Evolutionary conservation across 768 basidiomycete species (phyloP), one percentile per base, ranked within the genome.

Genomic region (Psilocybe cubensis): DNA sequence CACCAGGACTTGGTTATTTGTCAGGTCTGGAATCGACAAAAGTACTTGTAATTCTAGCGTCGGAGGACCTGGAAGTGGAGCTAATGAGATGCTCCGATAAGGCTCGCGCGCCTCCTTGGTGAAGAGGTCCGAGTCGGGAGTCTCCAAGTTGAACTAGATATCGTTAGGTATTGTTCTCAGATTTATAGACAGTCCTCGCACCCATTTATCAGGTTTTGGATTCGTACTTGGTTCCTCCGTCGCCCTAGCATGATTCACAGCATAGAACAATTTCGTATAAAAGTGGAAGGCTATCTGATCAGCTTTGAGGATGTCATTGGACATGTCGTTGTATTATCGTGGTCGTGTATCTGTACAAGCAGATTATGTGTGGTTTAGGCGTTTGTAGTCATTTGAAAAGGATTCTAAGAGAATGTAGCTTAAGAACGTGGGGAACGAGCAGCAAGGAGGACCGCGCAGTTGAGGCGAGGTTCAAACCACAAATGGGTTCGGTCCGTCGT

Each of bases 271-370:
- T 77, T 94, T 94, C 49, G 87, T 84, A 75, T 91, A 92, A 73
- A 91, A 85, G 70, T 87, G 86, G 72, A 87, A 86, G 47, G 89
- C 88, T 66, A 94, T 93, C 80, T 92, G 90, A 80, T 94, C 91
- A 63, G 91, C 88, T 79, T 86, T 92, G 61, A 77, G 76, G 50
- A 66, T 70, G 59, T 78, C 77, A 70, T 74, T 71, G 62, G 76
- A 76, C 75, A 76, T 74, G 57, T 70, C 66, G 60, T 52, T 43
- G 45, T 48, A n/a, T 54, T 52, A 27, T 52, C 20, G 41, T 46
- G 43, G 49, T 23, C 21, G 31, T 31, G 40, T 35, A 29, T 23
- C 28, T 38, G 27, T 23, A 51, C 27, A 50, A 50, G 29, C 40
- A 51, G 40, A 51, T 31, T 46, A 25, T 33, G 31, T 25, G 27